Base-by-base conservation (phyloP, 108 stramenopile species). In the Cylindrotheca closterium region DNA sequence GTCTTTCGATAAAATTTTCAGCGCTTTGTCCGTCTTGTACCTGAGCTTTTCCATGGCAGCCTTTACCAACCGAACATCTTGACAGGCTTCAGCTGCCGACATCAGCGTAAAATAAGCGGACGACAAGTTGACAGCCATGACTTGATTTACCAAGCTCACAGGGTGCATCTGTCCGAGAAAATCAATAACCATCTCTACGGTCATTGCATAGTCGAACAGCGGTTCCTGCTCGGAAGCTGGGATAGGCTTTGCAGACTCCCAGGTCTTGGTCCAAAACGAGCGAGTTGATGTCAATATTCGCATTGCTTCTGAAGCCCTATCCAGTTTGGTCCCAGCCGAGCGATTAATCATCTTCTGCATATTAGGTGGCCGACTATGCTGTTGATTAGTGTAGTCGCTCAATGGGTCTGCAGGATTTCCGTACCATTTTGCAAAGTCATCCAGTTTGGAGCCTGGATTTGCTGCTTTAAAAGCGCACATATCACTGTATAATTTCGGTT, bases 391-490 rank as follows among this genome's bases (percentile, higher is more conserved):
- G 58, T 88, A 88, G 49, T 89, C 85, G 31, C 74, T 68, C 52
- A 93, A 67, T 0, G 92, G 89, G 68, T 83, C 81, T 49, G 67
- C 83, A 1, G 90, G 88, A 60, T 88, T 85, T 0, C 90, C 93
- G 28, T 94, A 94, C 93, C 93, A 94, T 19, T 59, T 70, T 2
- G 84, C 72, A 63, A 94, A 94, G 46, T 94, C 93, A 51, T 90
- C 81, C 57, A 94, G 81, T 7, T 71, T 53, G 19, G 77, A 72
- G 22, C 77, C 80, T 17, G 79, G 87, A 54, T 94, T 94, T 3
- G 93, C 90, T 4, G 93, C 90, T 62, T 94, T 94, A 66, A 91
- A 94, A 7, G 90, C 72, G n/a, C 73, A 57, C 93, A 94, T 94
- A 42, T 94, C 93, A 37, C 85, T 88, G 0, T 87, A 50, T 4